Evolutionary conservation across 148 eudicot genomes (phyloP), one percentile per base, ranked within the genome.

Genomic region (Rhododendron simsii): DNA sequence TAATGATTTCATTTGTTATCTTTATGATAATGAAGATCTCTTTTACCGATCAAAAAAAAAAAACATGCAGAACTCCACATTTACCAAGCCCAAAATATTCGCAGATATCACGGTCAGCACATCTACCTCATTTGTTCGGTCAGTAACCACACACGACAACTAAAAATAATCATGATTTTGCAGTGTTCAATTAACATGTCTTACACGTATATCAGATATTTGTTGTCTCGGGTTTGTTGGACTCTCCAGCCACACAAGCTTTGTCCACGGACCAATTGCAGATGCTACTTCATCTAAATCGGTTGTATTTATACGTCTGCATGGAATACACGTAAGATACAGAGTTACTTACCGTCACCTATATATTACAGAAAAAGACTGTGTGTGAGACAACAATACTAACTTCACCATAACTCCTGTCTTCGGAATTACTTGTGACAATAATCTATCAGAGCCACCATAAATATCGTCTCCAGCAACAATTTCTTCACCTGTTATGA

Each of bases 161-260:
- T 57, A 23, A 14, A 21, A 59, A 12, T 37, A 20, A 81, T 53
- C 35, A 81, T 35, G n/a, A 81, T 35, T 81, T 41, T 18, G 15
- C 20, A 47, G 30, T 35, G 50, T 57, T 53, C 45, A 83, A 61
- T 76, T 78, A 77, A 35, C 23, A 53, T 50, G 35, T 88, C 93
- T 87, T 90, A 98, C 99, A 89, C 93, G 94, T 87, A 98, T 93
- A 92, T 98, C 98, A 87, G 96, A 95, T 80, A 98, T 94, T 90
- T 95, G 98, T 89, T 90, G 98, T 47, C 99, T 93, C 57, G 99
- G 99, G 87, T 98, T 98, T 80, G 99, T 95, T 81, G 98, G 98
- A 89, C 94, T 95, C 90, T 98, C 99, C 88, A 98, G 89, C 99
- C 99, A 98, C 53, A 98, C 95, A 90, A 98, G 99, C 95, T 95